Evolutionary conservation across 306 rosid genomes (phyloP).

Genomic region (Pueraria montana): DNA sequence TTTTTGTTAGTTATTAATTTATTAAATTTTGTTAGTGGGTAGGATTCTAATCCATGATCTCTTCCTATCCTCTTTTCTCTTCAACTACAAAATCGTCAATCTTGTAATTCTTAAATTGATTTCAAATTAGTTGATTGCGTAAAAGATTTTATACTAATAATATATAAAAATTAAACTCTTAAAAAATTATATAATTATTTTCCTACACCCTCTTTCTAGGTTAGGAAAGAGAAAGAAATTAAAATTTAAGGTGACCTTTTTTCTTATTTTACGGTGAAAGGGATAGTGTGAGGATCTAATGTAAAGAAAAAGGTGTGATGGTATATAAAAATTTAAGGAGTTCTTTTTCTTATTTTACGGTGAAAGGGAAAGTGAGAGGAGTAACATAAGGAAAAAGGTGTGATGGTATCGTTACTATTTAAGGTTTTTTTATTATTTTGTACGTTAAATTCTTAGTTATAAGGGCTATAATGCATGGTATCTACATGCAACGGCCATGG

Average conservation of each 20-base stretch:
- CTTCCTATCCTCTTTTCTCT: too few species aligned
- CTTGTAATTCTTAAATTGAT: too few species aligned
- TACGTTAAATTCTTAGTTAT: not conserved
- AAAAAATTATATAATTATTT: too few species aligned
- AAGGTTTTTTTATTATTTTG: not conserved
- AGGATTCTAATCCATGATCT: too few species aligned
- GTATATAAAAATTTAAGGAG: too few species aligned
- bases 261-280: not conserved
- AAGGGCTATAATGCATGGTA: slow-evolving; percentile 12
- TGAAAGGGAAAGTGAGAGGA: not conserved
- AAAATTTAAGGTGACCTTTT: not conserved
- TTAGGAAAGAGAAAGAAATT: not conserved
- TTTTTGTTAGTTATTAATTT: too few species aligned
- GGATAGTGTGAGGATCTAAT: not conserved
- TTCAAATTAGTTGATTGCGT: too few species aligned
- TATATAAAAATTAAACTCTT: too few species aligned
- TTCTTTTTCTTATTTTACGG: not conserved
- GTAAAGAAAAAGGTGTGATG: not conserved
- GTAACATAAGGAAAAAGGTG: not conserved
- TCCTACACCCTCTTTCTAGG: not conserved
- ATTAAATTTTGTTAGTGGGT: too few species aligned
- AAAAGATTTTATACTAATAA: too few species aligned
- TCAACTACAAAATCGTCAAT: too few species aligned
- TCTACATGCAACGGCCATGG: slow-evolving; percentile 3
- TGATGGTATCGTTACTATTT: not conserved